Percentiles rank a stretch among this genome's conserved stretches.
phyloP scores from a whole-genome alignment of 176 grass and related monocot species.

The Eleusine indica region DNA sequence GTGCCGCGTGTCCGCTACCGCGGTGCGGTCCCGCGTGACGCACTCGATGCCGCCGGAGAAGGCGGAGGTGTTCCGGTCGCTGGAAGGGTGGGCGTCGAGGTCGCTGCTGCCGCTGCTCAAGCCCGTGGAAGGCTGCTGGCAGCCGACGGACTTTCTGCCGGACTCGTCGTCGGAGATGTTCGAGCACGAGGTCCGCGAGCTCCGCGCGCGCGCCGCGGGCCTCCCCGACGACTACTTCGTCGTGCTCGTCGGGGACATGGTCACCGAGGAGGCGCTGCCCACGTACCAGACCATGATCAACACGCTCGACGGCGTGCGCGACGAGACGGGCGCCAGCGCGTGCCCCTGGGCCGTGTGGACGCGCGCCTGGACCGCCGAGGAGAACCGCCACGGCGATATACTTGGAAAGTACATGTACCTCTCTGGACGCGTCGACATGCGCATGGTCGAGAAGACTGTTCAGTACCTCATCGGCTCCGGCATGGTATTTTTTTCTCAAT shows the following conservation, averaged over 20 bases:
- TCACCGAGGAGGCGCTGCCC: conserved; percentile 94
- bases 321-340: conserved; percentile 91
- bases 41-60: conserved; percentile 96
- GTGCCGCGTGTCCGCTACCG: conserved; percentile 34
- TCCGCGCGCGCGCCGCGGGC: conserved; percentile 60
- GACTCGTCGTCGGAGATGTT: conserved; percentile 69
- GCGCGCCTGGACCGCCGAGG: conserved; percentile 86
- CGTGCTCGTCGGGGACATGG: conserved; percentile 87
- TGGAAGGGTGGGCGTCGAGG: conserved; percentile 66
- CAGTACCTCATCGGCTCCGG: conserved; percentile 96
- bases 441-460: conserved; percentile 82
- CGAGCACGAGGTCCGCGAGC: conserved; percentile 57
- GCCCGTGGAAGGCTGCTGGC: conserved; percentile 84
- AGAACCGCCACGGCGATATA: conserved; percentile 89
- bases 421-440: conserved; percentile 91
- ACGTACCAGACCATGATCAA: conserved; percentile 99
- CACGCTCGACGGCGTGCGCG: conserved; percentile 83
- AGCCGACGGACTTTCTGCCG: conserved; percentile 83
- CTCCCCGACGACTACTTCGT: conserved; percentile 82
- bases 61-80: conserved; percentile 77
- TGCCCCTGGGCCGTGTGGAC: conserved; percentile 95
- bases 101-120: conserved; percentile 79
- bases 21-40: conserved; percentile 40
- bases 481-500: conserved; percentile 54
- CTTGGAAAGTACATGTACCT: conserved; percentile 89